Conservation (phyloP, 2,329 filamentous ascomycete species). For the Epichloe sp. region DNA sequence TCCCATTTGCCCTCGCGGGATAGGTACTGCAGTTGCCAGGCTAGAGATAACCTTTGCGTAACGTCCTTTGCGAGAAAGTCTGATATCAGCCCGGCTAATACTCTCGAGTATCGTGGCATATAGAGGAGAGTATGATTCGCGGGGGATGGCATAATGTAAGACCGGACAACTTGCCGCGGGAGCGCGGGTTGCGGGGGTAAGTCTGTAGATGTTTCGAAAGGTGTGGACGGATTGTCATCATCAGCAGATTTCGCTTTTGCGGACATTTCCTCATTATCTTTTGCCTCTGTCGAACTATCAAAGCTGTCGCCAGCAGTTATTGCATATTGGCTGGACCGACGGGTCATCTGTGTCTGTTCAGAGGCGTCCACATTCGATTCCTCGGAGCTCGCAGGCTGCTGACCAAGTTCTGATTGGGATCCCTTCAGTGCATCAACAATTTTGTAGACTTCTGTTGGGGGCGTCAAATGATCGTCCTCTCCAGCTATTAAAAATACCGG, state of each 20-base stretch:
- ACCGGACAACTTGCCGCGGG: constrained; percentile 47
- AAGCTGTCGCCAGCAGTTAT: background rate
- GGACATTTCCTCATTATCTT: background rate
- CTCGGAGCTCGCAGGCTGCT: background rate
- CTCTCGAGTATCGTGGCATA: constrained; percentile 59
- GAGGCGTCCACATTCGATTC: background rate
- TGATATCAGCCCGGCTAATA: constrained; percentile 67
- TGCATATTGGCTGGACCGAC: background rate
- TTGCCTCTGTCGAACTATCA: background rate
- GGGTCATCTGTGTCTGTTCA: background rate
- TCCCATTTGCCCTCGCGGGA: constrained; percentile 93
- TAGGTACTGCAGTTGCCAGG: constrained; percentile 84
- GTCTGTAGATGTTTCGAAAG: constrained; percentile 24
- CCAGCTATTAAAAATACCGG: constrained; percentile 72
- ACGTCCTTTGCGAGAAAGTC: constrained; percentile 67
- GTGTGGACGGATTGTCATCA: constrained; percentile 33
- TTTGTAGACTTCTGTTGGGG: constrained; percentile 55
- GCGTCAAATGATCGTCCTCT: constrained; percentile 62
- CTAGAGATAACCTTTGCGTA: constrained; percentile 64
- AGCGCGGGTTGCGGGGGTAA: constrained; percentile 32
- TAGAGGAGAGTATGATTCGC: constrained; percentile 79
- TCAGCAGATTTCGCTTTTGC: constrained; percentile 20
- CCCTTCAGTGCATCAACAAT: constrained; percentile 36
- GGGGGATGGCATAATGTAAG: constrained; percentile 53
- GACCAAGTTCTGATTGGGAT: constrained; percentile 16